Conservation (phyloP, 352 stramenopile species). For the Phytophthora tubulina region DNA sequence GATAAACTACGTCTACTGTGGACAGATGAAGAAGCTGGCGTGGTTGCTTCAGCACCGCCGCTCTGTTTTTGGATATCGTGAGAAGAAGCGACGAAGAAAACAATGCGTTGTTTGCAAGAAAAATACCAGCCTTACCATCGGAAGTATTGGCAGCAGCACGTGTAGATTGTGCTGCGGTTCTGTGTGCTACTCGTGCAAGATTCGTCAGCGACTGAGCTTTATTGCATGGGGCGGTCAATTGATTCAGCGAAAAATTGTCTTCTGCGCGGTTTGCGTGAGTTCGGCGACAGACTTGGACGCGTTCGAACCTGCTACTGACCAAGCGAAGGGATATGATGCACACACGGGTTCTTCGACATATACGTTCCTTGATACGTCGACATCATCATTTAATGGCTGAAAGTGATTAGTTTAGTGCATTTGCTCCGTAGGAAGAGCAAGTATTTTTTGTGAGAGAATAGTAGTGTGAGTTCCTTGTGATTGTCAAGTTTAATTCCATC, state of each 20-base stretch:
- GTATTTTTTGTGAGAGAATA: background rate
- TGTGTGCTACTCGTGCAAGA: conserved; percentile 46
- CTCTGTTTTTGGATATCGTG: background rate
- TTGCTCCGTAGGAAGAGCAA: conserved; percentile 3
- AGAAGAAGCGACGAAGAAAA: background rate
- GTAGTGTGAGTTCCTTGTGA: too few species aligned
- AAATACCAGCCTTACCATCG: conserved; percentile 22
- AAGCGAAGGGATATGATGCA: conserved; percentile 23
- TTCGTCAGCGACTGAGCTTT: conserved; percentile 45
- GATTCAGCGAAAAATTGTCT: conserved; percentile 41
- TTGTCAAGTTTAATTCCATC: too few species aligned
- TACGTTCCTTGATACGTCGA: conserved; percentile 10
- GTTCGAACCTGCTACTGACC: conserved; percentile 24
- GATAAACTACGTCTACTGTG: conserved; percentile 49
- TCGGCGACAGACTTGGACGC: conserved; percentile 38
- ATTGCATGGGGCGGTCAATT: conserved; percentile 34
- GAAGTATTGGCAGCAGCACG: conserved; percentile 23
- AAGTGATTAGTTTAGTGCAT: background rate
- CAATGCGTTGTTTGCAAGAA: conserved; percentile 37
- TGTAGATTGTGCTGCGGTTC: conserved; percentile 37
- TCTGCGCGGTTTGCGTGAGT: conserved; percentile 44
- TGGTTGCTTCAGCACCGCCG: conserved; percentile 41
- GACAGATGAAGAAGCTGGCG: conserved; percentile 57
- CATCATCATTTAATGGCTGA: conserved; percentile 9
- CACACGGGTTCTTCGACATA: conserved; percentile 14